A percentile compares a stretch with the other conserved stretches of the same genome.
Conservation (phyloP, 805 yeast genomes). For the Candida germanica region DNA sequence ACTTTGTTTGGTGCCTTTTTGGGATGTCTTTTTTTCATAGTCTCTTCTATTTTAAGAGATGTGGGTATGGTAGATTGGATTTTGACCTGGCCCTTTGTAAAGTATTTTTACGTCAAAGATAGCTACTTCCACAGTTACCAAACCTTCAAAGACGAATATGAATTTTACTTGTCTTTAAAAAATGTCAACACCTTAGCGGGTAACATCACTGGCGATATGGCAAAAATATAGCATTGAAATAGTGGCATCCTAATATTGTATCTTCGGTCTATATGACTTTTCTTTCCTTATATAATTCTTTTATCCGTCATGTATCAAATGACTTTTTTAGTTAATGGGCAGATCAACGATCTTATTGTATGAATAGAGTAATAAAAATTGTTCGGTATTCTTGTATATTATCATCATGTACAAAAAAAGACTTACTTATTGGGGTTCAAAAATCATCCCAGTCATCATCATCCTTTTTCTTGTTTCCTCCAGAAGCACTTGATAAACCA, state of each 20-base stretch:
- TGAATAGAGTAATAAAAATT: neutral
- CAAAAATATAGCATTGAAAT: constrained; percentile 6
- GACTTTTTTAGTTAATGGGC: too few species aligned
- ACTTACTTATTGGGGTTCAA: constrained; percentile 22
- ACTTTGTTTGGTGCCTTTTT: constrained; percentile 54
- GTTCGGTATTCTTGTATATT: neutral
- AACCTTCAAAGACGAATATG: constrained; percentile 47
- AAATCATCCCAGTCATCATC: constrained; percentile 69
- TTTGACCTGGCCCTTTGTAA: constrained; percentile 54
- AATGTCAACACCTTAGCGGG: constrained; percentile 6
- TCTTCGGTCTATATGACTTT: too few species aligned
- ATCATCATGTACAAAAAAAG: too few species aligned
- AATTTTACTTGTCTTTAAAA: constrained; percentile 15
- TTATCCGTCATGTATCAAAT: too few species aligned
- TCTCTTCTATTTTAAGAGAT: constrained; percentile 55
- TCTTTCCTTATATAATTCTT: too few species aligned
- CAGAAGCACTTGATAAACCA: constrained; percentile 50
- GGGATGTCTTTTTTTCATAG: constrained; percentile 57
- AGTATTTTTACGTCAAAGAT: constrained; percentile 56
- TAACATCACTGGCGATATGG: constrained; percentile 2
- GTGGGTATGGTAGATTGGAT: constrained; percentile 67
- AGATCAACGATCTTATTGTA: neutral
- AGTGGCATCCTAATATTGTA: too few species aligned
- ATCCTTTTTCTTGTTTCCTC: constrained; percentile 33
- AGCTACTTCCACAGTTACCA: constrained; percentile 49